phyloP scores from a whole-genome alignment of 2,329 filamentous ascomycete species.

The Trichophyton benhamiae region DNA sequence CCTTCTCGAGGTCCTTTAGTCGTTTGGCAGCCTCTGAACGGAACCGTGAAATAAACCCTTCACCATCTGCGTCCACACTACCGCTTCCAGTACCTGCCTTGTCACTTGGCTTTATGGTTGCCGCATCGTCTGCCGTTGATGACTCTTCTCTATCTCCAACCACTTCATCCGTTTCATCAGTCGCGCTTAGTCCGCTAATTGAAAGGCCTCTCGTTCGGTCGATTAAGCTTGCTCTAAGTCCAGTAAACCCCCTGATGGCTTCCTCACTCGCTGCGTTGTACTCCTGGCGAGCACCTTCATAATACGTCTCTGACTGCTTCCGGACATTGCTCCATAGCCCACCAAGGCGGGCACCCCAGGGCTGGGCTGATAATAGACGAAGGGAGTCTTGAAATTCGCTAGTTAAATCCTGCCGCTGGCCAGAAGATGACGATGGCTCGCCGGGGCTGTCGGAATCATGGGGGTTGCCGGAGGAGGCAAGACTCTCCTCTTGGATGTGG shows the following conservation, averaged over 20 bases:
- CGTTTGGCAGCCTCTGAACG: constrained; percentile 66
- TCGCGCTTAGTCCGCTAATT: constrained; percentile 36
- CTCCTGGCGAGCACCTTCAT: constrained; percentile 71
- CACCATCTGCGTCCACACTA: constrained; percentile 31
- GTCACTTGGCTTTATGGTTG: constrained; percentile 10
- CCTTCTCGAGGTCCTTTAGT: constrained; percentile 76
- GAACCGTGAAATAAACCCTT: constrained; percentile 62
- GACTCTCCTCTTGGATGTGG: constrained; percentile 76
- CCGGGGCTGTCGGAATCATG: constrained; percentile 33
- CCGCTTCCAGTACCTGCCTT: constrained; percentile 19
- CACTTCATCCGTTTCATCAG: constrained; percentile 14
- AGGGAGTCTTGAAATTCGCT: constrained; percentile 90
- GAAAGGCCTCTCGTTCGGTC: constrained; percentile 63
- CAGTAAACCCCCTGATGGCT: constrained; percentile 67
- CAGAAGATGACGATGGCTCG: constrained; percentile 28
- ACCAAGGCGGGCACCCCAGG: constrained; percentile 80
- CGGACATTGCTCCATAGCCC: constrained; percentile 85
- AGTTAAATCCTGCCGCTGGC: constrained; percentile 48
- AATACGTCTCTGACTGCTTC: constrained; percentile 86
- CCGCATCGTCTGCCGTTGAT: constrained; percentile 10
- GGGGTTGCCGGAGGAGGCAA: constrained; percentile 38
- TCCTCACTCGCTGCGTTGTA: constrained; percentile 66
- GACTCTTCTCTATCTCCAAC: constrained; percentile 21
- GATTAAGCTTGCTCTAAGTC: constrained; percentile 54
- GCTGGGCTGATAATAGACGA: constrained; percentile 78